Evolutionary conservation across 768 basidiomycete genomes (phyloP), one percentile per base, ranked within the genome.

Genomic region (Lactarius hengduanensis): DNA sequence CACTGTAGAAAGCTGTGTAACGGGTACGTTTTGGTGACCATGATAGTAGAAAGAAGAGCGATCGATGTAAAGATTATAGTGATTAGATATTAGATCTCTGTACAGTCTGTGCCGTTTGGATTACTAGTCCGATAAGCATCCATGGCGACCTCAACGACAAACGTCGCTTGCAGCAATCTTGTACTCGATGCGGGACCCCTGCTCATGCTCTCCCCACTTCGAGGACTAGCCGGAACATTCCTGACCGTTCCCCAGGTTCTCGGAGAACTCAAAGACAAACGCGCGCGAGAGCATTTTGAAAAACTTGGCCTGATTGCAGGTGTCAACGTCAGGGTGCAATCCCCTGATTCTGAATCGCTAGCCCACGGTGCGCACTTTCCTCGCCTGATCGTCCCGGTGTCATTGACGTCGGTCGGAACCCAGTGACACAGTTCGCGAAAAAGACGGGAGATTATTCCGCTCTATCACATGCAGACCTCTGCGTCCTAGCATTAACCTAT

Each of bases 401-500:
- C 22, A 26, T 30, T 62, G 62, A 68, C 61, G 66, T 74, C 65
- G 72, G 66, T 74, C 66, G 73, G 30, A 54, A 62, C 67, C 53
- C 73, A 98, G 97, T 96, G 4, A 92, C 91, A 63, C 89, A 90
- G 68, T 89, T 87, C 77, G 93, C 97, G 4, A 96, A 94, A 81
- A 92, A 92, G 81, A 96, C 96, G 0, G 97, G 97, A 74, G 97
- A 99, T 77, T 96, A 94, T 74, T 80, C 92, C 53, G 96, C 94
- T 57, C 82, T 99, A 45, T 97, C 94, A 16, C 85, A 89, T 76
- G 83, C 95, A 16, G 97, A 99, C 86, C 76, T 99, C 50, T 89
- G 90, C 72, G 87, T 98, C 43, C 78, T 98, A 59, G 96, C 97
- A 1, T 80, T 99, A 71, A 94, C 95, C 7, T 88, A 91, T 74